Percentiles rank a stretch among this genome's conserved stretches.
phyloP scores from a whole-genome alignment of 192 early-diverging fungal species.

The Entophlyctis helioformis region DNA sequence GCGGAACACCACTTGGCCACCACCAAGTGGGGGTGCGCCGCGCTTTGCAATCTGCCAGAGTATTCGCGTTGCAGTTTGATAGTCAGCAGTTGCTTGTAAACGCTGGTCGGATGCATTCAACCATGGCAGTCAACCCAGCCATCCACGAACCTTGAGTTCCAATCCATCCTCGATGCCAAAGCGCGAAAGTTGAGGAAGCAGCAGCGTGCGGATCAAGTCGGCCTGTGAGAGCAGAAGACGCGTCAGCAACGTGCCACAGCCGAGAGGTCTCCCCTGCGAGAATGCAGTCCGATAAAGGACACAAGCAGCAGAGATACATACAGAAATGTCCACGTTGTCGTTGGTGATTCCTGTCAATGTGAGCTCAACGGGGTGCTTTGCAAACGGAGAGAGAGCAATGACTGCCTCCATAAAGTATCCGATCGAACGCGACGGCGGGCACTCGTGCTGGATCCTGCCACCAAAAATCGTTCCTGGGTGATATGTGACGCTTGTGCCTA shows the following conservation, averaged over 20 bases:
- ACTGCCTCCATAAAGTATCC: constrained; percentile 92
- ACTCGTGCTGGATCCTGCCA: constrained; percentile 77
- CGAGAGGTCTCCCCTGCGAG: too few species aligned
- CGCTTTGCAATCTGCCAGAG: constrained; percentile 62
- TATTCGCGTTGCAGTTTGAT: too few species aligned
- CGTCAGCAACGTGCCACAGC: too few species aligned
- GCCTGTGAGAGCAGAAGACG: constrained; percentile 36
- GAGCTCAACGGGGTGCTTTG: constrained; percentile 72
- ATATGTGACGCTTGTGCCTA: constrained; percentile 70
- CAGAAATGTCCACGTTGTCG: constrained; percentile 83
- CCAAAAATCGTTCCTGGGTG: constrained; percentile 84
- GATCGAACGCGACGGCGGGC: constrained; percentile 71
- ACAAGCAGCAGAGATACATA: constrained; percentile 19
- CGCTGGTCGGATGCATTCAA: too few species aligned
- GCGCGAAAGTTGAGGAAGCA: constrained; percentile 66
- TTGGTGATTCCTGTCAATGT: constrained; percentile 85
- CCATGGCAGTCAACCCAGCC: too few species aligned
- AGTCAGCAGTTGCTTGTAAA: too few species aligned
- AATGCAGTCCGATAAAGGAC: not conserved
- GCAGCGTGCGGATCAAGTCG: constrained; percentile 83
- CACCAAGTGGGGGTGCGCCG: constrained; percentile 83
- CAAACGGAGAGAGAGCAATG: constrained; percentile 85
- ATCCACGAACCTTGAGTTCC: constrained; percentile 72
- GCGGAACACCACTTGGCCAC: constrained; percentile 79
- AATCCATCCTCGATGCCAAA: constrained; percentile 80